Percentiles rank a stretch among this genome's conserved stretches.
Evolutionary conservation across 768 basidiomycete species (phyloP).

Genomic region (Symmetrospora coprosmae): DNA sequence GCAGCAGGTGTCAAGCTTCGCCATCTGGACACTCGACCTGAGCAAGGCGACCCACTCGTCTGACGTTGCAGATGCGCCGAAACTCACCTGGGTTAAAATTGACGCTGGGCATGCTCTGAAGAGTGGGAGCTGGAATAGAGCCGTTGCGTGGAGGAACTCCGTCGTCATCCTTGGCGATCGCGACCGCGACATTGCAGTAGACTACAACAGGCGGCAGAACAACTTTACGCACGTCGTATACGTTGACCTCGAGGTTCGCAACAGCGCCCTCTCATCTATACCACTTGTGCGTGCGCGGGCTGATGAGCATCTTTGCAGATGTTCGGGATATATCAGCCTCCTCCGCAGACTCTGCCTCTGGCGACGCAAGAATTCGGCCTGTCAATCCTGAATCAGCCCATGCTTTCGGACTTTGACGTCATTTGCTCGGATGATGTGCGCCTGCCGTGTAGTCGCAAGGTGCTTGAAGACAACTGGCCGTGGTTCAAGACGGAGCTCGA

Average conservation of each 20-base stretch:
- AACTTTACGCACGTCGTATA: constrained; percentile 43
- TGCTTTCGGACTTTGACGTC: constrained; percentile 66
- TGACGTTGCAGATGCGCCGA: constrained; percentile 36
- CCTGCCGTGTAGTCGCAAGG: constrained; percentile 62
- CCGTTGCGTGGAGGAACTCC: constrained; percentile 73
- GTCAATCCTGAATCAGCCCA: constrained; percentile 45
- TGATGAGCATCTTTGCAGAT: constrained; percentile 88
- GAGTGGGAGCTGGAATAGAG: constrained; percentile 87
- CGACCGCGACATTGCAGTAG: constrained; percentile 67
- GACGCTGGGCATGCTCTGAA: constrained; percentile 74
- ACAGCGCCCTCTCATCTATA: too few relatives aligned
- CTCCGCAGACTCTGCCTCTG: constrained; percentile 47
- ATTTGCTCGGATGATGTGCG: constrained; percentile 78
- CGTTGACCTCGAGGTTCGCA: constrained; percentile 24
- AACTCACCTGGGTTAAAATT: constrained; percentile 72
- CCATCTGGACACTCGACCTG: constrained; percentile 92
- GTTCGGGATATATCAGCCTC: constrained; percentile 88
- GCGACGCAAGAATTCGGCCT: constrained; percentile 74
- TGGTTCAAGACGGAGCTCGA: constrained; percentile 52
- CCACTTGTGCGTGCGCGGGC: too few relatives aligned
- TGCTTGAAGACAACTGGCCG: constrained; percentile 84
- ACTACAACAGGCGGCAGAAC: constrained; percentile 77
- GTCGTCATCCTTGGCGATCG: constrained; percentile 84
- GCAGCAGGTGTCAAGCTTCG: constrained; percentile 83
- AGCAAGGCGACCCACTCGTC: constrained; percentile 29